Base-by-base conservation (phyloP, 2,329 filamentous ascomycete species). In the Thielaviopsis populi region DNA sequence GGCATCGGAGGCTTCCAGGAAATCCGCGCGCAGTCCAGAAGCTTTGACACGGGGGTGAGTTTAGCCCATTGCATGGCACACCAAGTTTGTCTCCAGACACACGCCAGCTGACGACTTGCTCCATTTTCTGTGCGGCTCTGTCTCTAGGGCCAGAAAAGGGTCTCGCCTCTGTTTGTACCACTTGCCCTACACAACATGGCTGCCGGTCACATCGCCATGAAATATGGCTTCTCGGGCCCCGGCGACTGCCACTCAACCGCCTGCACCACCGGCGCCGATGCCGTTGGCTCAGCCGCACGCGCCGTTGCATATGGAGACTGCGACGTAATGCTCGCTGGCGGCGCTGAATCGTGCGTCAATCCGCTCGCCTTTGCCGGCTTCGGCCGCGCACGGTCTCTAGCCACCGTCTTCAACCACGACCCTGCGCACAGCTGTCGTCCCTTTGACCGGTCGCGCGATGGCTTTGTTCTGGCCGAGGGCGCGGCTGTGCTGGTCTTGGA, bases 1-100 rank as follows among this genome's bases (percentile, higher is more conserved):
- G 94, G 94, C 1, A 96, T 99, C 69, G 94, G 94, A 17, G 96
- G 94, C 70, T 80, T 99, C 46, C 88, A 96, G 48, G 91, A 96
- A 69, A 84, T 95, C 8, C 96, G 95, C 74, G 80, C 86, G 67
- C 95, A 91, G 1, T 89, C 88, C 64, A 70, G 96, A 60, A 83
- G 83, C 1, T 95, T 88, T 71, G 80, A 88, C 40, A 79, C 83
- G 74, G 83, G 83, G 65, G 89, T 92, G 75, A 75, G 83, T 69
- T 53, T 2, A 8, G 1, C 41, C 19, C 22, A 42, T 27, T 15
- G 10, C 8, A 10, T 43, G 11, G 6, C 4, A 27, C 58, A 60
- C 30, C 63, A 37, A 40, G 33, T 10, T 64, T 27, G 30, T 11
- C 48, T 43, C 37, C 37, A 2, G 15, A 50, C 24, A 50, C 22